Base-by-base conservation (phyloP, 164 flowering plant species). In the Magnolia sinica region DNA sequence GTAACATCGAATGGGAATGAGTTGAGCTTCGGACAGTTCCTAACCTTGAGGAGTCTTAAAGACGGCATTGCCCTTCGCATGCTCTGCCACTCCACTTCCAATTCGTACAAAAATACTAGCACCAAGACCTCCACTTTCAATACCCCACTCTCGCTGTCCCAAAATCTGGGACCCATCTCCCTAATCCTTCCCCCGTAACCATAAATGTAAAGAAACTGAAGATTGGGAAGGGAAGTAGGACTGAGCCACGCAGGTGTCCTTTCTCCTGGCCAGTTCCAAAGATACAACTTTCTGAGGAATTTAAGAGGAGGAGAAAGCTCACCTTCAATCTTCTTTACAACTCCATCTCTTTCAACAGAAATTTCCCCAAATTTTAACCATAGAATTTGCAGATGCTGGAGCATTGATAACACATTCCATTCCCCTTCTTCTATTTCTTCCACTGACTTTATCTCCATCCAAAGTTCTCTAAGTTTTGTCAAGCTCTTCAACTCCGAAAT, bases 91-190 rank as follows among this genome's bases (percentile, higher is more conserved):
- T 37, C 45, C 45, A 4, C 45, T 3, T 37, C 45, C 45, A 37
- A 0, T 0, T 37, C 45, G 0, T 4, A 0, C 0, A 37, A 37
- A 0, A 0, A 2, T 1, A 0, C 7, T 37, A 37, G 45, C 45
- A 37, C 45, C 45, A 37, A 37, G 0, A 37, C 22, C 3, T 61
- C 64, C 18, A 61, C 20, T 19, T 61, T 61, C 64, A 22, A 61
- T 16, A 59, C 64, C 16, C 64, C 64, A 59, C n/a, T 16, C 64
- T 61, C n/a, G 1, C 2, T 16, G 7, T 61, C 64, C 64, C 64
- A 61, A 61, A 61, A 61, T 20, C n/a, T 13, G 4, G 64, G 64
- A 16, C 18, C n/a, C 64, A 61, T 61, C 7, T 16, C 2, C 64
- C 20, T 14, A 13, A 61, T 14, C 18, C 7, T 19, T 11, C 20